These are phyloP conservation scores for Ailanthus altissimus DNA, from an alignment of 345 rosid species.

Conservation along the genomic window DNA sequence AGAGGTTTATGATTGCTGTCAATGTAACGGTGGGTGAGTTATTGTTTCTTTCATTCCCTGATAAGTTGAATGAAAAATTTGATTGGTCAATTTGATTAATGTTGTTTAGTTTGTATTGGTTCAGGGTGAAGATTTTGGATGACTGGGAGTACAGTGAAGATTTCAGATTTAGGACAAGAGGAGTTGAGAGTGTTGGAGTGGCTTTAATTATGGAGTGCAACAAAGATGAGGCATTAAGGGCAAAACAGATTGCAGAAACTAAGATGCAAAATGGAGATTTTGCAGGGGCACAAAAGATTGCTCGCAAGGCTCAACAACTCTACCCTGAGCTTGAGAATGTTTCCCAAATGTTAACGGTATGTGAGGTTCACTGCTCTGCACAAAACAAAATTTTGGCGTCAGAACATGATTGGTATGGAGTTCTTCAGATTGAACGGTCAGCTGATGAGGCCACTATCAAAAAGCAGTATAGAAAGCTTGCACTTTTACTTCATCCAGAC, in stretches of 20 bases:
- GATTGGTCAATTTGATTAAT: neutral
- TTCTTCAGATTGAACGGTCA: conserved; percentile 62
- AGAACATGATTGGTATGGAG: conserved; percentile 79
- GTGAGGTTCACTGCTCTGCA: conserved; percentile 74
- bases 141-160: neutral
- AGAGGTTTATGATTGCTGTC: neutral
- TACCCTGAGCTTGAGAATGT: conserved; percentile 64
- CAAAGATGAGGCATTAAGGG: conserved; percentile 86
- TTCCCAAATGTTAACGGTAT: conserved; percentile 62
- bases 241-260: conserved; percentile 61
- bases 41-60: neutral
- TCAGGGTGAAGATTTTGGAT: conserved; percentile 26
- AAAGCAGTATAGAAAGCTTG: conserved; percentile 86
- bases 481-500: conserved; percentile 87
- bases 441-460: conserved; percentile 60
- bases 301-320: conserved; percentile 63
- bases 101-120: conserved; percentile 10
- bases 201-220: conserved; percentile 65
- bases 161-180: neutral
- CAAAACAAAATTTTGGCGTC: conserved; percentile 49
- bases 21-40: conserved; percentile 20
- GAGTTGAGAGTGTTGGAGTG: neutral
- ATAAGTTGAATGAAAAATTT: neutral
- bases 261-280: conserved; percentile 63
- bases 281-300: conserved; percentile 54